These are phyloP conservation scores for Fusarium protoensiforme DNA, from an alignment of 2,329 filamentous ascomycete genomes.

Conservation along the genomic window DNA sequence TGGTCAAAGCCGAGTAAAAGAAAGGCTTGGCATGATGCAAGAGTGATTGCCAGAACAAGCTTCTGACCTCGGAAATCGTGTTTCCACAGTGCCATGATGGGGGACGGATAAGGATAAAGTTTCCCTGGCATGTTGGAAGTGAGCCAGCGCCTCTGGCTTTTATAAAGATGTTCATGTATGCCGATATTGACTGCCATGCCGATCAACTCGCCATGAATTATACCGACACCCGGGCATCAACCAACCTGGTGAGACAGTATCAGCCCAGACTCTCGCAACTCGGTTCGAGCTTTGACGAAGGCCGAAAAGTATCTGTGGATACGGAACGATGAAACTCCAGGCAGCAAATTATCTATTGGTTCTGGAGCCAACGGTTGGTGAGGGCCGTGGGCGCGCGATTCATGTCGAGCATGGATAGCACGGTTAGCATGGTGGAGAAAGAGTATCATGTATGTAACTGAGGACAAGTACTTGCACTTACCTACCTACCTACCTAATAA, in stretches of 20 bases:
- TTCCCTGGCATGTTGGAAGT: not conserved
- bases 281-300: not conserved
- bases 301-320: not conserved
- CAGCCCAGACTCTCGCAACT: not conserved
- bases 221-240: not conserved
- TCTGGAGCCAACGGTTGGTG: not conserved
- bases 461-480: too few relatives aligned
- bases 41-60: conserved; percentile 6
- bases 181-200: not conserved
- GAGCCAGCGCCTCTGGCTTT: not conserved
- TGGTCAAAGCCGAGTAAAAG: conserved; percentile 13
- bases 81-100: not conserved
- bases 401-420: too few relatives aligned
- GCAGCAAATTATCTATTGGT: not conserved
- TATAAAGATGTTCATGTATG: not conserved
- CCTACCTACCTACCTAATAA: too few relatives aligned
- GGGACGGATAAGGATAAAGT: not conserved
- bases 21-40: conserved; percentile 12
- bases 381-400: not conserved
- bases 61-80: not conserved
- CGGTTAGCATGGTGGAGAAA: too few relatives aligned
- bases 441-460: too few relatives aligned
- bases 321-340: not conserved
- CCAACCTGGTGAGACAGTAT: not conserved
- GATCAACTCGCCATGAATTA: not conserved